Conservation (phyloP, 345 rosid genomes). For the Excoecaria agallocha region DNA sequence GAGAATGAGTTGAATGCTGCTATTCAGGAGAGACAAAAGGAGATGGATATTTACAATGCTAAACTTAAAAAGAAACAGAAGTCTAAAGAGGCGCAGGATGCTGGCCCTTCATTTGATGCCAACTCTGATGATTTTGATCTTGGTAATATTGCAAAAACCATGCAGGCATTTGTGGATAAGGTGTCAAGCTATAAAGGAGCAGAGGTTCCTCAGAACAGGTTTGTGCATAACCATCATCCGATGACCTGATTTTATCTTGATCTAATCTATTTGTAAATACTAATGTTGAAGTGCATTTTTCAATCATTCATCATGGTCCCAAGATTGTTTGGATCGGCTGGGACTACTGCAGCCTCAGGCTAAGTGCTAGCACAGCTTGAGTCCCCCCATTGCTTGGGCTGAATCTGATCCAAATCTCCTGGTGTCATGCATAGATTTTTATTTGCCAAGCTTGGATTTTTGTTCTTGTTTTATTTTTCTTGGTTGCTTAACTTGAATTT, state of each 20-base stretch:
- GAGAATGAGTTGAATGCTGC: slow-evolving; percentile 79
- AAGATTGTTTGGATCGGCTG: neutral
- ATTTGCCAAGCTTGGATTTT: neutral
- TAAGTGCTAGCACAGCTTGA: neutral
- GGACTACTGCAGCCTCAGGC: neutral
- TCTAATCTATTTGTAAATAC: neutral
- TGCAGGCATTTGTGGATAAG: slow-evolving; percentile 74
- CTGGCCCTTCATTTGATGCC: slow-evolving; percentile 48
- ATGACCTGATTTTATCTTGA: neutral
- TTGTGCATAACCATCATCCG: neutral
- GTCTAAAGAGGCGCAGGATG: slow-evolving; percentile 40
- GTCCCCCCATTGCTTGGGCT: neutral
- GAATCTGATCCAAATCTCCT: neutral
- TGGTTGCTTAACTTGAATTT: neutral
- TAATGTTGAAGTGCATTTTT: neutral
- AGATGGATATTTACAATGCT: slow-evolving; percentile 68
- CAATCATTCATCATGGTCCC: neutral
- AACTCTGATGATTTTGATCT: slow-evolving; percentile 56
- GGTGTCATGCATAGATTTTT: neutral
- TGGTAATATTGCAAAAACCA: slow-evolving; percentile 58
- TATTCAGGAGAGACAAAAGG: slow-evolving; percentile 73
- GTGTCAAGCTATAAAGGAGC: slow-evolving; percentile 82
- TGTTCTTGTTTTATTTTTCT: neutral
- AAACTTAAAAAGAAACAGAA: slow-evolving; percentile 51
- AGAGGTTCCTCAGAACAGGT: slow-evolving; percentile 80